Percentiles rank a stretch among this genome's conserved stretches.
Conservation (phyloP, 108 stramenopile genomes). For the Epipyxis sp. region DNA sequence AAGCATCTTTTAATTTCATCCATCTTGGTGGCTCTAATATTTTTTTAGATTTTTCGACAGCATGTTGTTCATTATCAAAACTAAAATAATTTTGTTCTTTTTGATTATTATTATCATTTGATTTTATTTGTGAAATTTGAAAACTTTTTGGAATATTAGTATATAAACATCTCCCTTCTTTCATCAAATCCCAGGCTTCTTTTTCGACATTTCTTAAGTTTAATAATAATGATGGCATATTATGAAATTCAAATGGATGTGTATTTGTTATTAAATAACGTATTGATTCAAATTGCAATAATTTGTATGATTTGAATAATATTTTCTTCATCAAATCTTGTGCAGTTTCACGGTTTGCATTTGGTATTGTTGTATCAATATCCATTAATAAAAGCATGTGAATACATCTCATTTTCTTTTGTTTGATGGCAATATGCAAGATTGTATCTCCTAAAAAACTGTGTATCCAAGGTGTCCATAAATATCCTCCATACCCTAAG, state of each 20-base stretch:
- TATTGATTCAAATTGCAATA: neutral
- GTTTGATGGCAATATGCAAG: neutral
- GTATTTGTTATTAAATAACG: neutral
- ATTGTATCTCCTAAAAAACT: neutral
- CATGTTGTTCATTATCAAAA: too few relatives aligned
- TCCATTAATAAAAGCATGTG: conserved; percentile 2
- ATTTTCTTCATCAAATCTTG: neutral
- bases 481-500: neutral
- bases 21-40: too few relatives aligned
- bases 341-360: neutral
- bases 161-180: neutral
- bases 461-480: neutral
- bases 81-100: too few relatives aligned
- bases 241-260: neutral
- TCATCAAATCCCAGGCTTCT: conserved; percentile 13
- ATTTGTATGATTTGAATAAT: neutral
- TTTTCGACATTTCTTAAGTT: neutral
- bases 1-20: too few relatives aligned
- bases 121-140: too few relatives aligned
- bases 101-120: too few relatives aligned
- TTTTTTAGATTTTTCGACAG: too few relatives aligned
- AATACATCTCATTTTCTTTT: neutral
- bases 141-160: neutral
- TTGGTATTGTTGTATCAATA: neutral
- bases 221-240: neutral